Evolutionary conservation across 2,329 filamentous ascomycete genomes (phyloP).

Genomic region (Botrytis squamosa): DNA sequence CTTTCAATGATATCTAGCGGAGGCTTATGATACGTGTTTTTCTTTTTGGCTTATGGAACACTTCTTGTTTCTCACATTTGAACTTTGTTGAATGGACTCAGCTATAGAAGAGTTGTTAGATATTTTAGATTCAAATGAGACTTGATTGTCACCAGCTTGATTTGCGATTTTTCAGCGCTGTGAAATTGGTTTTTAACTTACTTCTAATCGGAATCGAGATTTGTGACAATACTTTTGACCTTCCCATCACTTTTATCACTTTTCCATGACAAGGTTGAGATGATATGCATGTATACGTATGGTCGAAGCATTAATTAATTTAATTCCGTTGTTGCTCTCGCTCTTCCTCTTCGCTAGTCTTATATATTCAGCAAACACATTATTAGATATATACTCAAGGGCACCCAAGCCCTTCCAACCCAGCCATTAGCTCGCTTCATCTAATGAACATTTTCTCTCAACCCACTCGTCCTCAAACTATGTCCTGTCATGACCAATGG

Average conservation of each 20-base stretch:
- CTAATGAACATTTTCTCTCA: constrained; percentile 35
- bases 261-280: background rate
- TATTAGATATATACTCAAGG: background rate
- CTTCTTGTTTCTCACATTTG: background rate
- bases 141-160: background rate
- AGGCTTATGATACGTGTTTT: background rate
- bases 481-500: constrained; percentile 29
- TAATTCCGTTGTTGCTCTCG: background rate
- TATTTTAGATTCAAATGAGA: constrained; percentile 6
- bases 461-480: constrained; percentile 39
- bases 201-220: background rate
- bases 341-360: background rate
- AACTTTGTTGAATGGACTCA: background rate
- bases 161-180: background rate
- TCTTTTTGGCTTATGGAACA: background rate
- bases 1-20: background rate
- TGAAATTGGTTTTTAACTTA: background rate
- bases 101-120: background rate
- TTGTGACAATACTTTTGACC: background rate
- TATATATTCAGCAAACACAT: background rate
- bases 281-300: background rate
- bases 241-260: background rate
- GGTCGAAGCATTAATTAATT: background rate
- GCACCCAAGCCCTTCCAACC: background rate
- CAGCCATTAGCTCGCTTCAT: background rate